These are phyloP conservation scores for Rubroboletus pulcherrimus DNA, from an alignment of 768 basidiomycete species.

Conservation along the genomic window DNA sequence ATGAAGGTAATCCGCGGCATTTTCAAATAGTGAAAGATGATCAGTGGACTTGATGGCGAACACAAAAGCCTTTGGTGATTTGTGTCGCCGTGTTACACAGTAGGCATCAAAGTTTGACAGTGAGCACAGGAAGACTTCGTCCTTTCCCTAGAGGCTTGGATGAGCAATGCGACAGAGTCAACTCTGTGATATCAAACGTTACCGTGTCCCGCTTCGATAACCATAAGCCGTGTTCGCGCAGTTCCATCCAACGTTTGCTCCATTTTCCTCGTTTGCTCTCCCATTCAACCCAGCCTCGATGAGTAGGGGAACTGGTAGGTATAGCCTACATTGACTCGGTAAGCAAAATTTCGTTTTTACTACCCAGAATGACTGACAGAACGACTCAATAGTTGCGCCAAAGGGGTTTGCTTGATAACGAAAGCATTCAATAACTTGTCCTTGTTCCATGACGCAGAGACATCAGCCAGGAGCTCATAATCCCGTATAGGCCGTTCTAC, in stretches of 20 bases:
- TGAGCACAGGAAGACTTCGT: constrained; percentile 77
- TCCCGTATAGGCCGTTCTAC: constrained; percentile 86
- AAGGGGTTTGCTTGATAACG: constrained; percentile 68
- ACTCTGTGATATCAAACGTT: constrained; percentile 21
- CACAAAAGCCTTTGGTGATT: constrained; percentile 78
- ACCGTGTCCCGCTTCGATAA: constrained; percentile 89
- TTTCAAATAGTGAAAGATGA: constrained; percentile 81
- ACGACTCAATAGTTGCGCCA: constrained; percentile 56
- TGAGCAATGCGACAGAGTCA: constrained; percentile 3
- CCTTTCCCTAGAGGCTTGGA: constrained; percentile 61
- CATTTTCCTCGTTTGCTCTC: constrained; percentile 92
- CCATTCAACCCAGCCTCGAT: constrained; percentile 75
- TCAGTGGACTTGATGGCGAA: constrained; percentile 91
- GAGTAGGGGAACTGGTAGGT: constrained; percentile 41
- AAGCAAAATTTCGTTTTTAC: constrained; percentile 39
- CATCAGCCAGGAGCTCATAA: constrained; percentile 78
- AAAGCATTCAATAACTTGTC: constrained; percentile 78
- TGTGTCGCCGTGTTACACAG: constrained; percentile 67
- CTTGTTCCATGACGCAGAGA: constrained; percentile 86
- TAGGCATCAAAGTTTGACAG: constrained; percentile 90
- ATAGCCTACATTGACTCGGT: constrained; percentile 43
- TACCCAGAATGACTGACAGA: constrained; percentile 42
- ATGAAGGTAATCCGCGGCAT: constrained; percentile 83
- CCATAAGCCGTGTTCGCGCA: constrained; percentile 83
- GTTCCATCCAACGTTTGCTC: constrained; percentile 87